Conservation (phyloP, 768 basidiomycete species). For the Pulveroboletus sp. region DNA sequence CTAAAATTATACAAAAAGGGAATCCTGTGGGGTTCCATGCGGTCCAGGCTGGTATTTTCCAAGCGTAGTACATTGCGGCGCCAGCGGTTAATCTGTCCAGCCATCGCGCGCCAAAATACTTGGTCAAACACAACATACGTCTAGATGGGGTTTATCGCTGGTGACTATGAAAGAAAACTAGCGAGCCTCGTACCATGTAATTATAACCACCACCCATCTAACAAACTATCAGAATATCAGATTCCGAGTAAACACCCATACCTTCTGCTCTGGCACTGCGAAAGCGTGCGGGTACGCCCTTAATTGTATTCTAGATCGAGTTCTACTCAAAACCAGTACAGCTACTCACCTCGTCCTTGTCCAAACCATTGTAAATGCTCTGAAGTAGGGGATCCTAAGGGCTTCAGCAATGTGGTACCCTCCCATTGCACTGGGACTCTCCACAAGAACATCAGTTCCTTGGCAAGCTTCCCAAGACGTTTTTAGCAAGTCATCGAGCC, state of each 20-base stretch:
- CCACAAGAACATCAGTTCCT: slow-evolving; percentile 86
- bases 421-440: slow-evolving; percentile 96
- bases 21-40: slow-evolving; percentile 95
- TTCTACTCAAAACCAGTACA: not conserved
- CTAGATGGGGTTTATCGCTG: slow-evolving; percentile 33
- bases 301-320: slow-evolving; percentile 4
- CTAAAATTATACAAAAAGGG: slow-evolving; percentile 99
- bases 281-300: slow-evolving; percentile 97
- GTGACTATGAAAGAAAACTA: not conserved
- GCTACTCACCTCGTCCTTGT: slow-evolving; percentile 69
- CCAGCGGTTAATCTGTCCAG: slow-evolving; percentile 95
- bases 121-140: slow-evolving; percentile 97
- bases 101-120: slow-evolving; percentile 93
- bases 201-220: slow-evolving; percentile 97
- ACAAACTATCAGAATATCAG: slow-evolving; percentile 14
- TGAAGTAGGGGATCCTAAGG: slow-evolving; percentile 86
- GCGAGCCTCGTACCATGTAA: slow-evolving; percentile 72
- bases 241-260: slow-evolving; percentile 24
- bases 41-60: slow-evolving; percentile 81
- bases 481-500: slow-evolving; percentile 93
- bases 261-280: slow-evolving; percentile 94
- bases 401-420: slow-evolving; percentile 97
- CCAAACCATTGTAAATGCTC: slow-evolving; percentile 99
- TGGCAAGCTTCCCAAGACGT: slow-evolving; percentile 98
- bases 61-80: slow-evolving; percentile 72